Evolutionary conservation across 2,329 filamentous ascomycete species (phyloP).

Genomic region (Sarocladium kiliense): DNA sequence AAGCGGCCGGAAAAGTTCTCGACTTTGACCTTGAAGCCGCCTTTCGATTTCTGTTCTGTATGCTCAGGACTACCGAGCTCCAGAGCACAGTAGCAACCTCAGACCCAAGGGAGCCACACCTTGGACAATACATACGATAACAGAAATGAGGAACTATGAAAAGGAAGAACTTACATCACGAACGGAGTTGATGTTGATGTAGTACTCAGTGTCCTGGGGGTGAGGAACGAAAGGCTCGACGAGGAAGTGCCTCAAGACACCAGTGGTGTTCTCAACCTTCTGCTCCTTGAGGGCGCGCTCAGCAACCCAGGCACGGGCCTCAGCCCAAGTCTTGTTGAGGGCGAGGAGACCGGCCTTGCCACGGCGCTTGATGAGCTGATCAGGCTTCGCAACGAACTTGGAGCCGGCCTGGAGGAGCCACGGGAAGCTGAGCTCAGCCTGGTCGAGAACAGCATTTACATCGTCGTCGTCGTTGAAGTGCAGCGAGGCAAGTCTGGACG

Average conservation of each 20-base stretch:
- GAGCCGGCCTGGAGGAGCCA: conserved; percentile 80
- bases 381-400: conserved; percentile 98
- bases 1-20: background rate
- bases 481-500: conserved; percentile 84
- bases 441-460: conserved; percentile 79
- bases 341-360: conserved; percentile 97
- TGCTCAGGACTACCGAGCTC: too few species aligned
- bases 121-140: background rate
- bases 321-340: conserved; percentile 95
- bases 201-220: conserved; percentile 93
- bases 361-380: conserved; percentile 99
- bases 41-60: background rate
- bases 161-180: conserved; percentile 75
- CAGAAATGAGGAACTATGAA: background rate
- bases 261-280: conserved; percentile 86
- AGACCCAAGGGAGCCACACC: too few species aligned
- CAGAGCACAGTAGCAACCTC: too few species aligned
- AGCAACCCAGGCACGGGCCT: conserved; percentile 91
- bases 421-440: conserved; percentile 94
- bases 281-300: conserved; percentile 87
- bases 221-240: conserved; percentile 98
- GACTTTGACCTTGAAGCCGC: background rate
- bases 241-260: conserved; percentile 88
- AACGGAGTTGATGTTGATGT: conserved; percentile 99
- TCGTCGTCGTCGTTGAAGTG: conserved; percentile 87